Evolutionary conservation across 2,329 filamentous ascomycete species (phyloP).

Genomic region (Colletotrichum sp.): DNA sequence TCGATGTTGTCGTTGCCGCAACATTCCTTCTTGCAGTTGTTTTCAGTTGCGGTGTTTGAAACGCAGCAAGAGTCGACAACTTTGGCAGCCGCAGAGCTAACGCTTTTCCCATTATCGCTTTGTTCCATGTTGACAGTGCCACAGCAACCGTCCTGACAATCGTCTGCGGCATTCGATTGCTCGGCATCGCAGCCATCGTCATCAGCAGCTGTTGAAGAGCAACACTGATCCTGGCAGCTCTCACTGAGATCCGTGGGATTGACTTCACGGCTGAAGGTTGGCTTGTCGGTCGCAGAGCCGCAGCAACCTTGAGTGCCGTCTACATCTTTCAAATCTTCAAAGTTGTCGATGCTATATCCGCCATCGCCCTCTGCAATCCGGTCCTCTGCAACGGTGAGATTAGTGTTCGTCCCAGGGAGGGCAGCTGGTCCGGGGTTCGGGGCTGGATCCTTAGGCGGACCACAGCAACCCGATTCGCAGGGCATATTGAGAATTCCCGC

Average conservation of each 20-base stretch:
- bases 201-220: background rate
- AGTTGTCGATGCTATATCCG: background rate
- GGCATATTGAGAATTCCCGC: background rate
- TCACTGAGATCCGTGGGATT: background rate
- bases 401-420: background rate
- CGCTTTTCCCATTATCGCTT: background rate
- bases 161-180: background rate
- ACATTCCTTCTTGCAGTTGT: background rate
- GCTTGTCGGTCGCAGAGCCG: background rate
- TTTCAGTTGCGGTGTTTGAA: background rate
- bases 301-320: background rate
- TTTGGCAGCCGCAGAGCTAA: background rate
- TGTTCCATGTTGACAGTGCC: background rate
- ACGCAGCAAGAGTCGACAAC: background rate
- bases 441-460: background rate
- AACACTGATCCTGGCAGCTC: background rate
- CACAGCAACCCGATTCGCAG: background rate
- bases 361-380: background rate
- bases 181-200: background rate
- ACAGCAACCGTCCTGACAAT: background rate
- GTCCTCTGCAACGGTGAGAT: background rate
- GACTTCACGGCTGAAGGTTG: background rate
- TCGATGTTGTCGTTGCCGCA: background rate
- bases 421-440: background rate
- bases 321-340: background rate